Evolutionary conservation across 2,329 filamentous ascomycete genomes (phyloP).

Genomic region (Tolypocladium ophioglossoides): DNA sequence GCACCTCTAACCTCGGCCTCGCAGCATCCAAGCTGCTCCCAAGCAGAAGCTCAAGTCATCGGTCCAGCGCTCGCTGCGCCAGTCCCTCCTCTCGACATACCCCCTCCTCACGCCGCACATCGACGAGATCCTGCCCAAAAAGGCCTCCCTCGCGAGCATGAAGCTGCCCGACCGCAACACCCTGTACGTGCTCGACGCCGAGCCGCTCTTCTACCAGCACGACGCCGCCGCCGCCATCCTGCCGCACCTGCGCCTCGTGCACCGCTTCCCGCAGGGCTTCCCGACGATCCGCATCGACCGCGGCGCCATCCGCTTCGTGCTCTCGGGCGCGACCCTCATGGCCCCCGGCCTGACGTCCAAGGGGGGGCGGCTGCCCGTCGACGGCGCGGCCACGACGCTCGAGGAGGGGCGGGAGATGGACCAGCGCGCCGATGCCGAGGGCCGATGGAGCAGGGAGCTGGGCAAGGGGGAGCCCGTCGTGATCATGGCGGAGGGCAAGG

Average conservation of each 20-base stretch:
- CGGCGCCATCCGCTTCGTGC: conserved; percentile 92
- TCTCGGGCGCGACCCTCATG: conserved; percentile 91
- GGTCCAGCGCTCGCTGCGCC: conserved; percentile 76
- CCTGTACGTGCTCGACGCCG: conserved; percentile 71
- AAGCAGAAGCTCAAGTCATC: conserved; percentile 98
- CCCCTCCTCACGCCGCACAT: conserved; percentile 79
- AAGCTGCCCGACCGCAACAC: conserved; percentile 88
- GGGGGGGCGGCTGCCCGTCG: conserved; percentile 67
- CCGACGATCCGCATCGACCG: conserved; percentile 83
- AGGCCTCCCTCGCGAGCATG: conserved; percentile 77
- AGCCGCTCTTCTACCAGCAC: conserved; percentile 87
- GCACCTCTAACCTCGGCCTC: not conserved
- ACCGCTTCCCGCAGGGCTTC: conserved; percentile 80
- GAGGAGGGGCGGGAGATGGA: conserved; percentile 32
- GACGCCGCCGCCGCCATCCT: conserved; percentile 63
- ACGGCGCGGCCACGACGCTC: conserved; percentile 20
- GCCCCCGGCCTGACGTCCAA: conserved; percentile 80
- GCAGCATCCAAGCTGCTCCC: conserved; percentile 62
- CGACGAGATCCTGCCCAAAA: conserved; percentile 92
- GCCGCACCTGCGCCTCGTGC: conserved; percentile 81
- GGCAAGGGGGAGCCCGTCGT: conserved; percentile 76
- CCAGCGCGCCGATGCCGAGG: conserved; percentile 34
- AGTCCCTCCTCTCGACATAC: conserved; percentile 73
- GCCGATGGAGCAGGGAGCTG: conserved; percentile 55
- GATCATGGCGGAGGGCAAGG: conserved; percentile 86